Base-by-base conservation (phyloP, 2,329 filamentous ascomycete genomes). In the Bertia moriformis region DNA sequence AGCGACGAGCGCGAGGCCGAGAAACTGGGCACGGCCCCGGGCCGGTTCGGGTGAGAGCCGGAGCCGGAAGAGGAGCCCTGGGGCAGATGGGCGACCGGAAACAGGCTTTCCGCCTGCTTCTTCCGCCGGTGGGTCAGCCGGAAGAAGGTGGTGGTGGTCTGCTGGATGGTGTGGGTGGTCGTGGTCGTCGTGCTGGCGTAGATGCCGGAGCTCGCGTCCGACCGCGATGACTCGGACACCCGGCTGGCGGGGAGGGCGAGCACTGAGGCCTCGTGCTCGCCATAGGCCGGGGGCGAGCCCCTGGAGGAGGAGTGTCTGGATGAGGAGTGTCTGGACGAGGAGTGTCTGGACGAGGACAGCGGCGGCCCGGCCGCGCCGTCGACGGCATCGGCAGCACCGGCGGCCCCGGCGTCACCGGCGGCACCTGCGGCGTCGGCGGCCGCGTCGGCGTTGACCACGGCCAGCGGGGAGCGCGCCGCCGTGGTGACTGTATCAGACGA, bases 181-280 rank as follows among this genome's bases (percentile, higher is more conserved):
- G 74, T 78, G 35, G 67, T 78, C 39, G 67, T 72, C 37, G 62
- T 70, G 45, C 63, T 71, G 38, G 67, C 69, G 56, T 72, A 73
- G 38, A 73, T 61, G 30, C 69, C 75, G 14, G 79, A 83, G 59
- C 84, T 93, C 35, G 74, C 83, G 56, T 95, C 88, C 19, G 89
- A 95, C 47, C 83, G 74, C 2, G 87, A 94, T 2, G 89, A 95
- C 51, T 95, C 89, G 4, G 84, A 91, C 19, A 82, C 61, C 30
- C 84, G 68, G 45, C 72, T 70, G 19, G 73, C 62, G 10, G 78
- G 74, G 15, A 82, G 65, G 4, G 76, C 74, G 42, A 85, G 61
- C 2, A 73, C 66, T 13, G 75, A 73, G 42, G 66, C 67, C 18
- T 66, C 63, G 44, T 81, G 75, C 44, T 79, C 74, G 36, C 69